Evolutionary conservation across 108 stramenopile genomes (phyloP).

Genomic region (Tribonema minus): DNA sequence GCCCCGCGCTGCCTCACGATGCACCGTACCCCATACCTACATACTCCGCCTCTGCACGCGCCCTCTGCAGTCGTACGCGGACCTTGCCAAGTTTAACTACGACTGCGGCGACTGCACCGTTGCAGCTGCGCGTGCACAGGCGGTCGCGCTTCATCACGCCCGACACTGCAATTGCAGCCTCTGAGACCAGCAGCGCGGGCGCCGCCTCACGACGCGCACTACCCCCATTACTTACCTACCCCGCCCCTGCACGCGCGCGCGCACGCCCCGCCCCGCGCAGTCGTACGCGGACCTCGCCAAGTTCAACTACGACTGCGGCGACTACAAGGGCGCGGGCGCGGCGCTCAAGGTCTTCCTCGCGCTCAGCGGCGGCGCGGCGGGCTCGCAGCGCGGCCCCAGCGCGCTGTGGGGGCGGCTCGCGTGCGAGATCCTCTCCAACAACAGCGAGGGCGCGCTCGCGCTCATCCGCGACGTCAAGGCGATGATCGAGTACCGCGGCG

Average conservation of each 20-base stretch:
- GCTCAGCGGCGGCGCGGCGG: slow-evolving; percentile 13
- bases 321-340: slow-evolving; percentile 34
- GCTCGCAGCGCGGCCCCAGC: slow-evolving; percentile 13
- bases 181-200: too few relatives aligned
- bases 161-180: too few relatives aligned
- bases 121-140: too few relatives aligned
- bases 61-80: slow-evolving; percentile 13
- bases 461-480: slow-evolving; percentile 31
- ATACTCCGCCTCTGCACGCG: too few relatives aligned
- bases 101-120: slow-evolving; percentile 43
- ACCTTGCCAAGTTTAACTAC: slow-evolving; percentile 40
- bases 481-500: slow-evolving; percentile 42
- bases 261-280: too few relatives aligned
- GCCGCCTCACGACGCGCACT: too few relatives aligned
- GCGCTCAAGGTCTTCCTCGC: slow-evolving; percentile 28
- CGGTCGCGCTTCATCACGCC: too few relatives aligned
- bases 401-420: slow-evolving; percentile 42
- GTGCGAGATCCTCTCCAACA: slow-evolving; percentile 26
- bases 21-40: too few relatives aligned
- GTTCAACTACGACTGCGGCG: slow-evolving; percentile 45
- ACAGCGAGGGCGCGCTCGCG: slow-evolving; percentile 41
- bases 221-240: too few relatives aligned
- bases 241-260: too few relatives aligned
- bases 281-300: slow-evolving; percentile 40
- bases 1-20: too few relatives aligned